Base-by-base conservation (phyloP, 352 stramenopile genomes). In the Phytophthora fragariaefolia region DNA sequence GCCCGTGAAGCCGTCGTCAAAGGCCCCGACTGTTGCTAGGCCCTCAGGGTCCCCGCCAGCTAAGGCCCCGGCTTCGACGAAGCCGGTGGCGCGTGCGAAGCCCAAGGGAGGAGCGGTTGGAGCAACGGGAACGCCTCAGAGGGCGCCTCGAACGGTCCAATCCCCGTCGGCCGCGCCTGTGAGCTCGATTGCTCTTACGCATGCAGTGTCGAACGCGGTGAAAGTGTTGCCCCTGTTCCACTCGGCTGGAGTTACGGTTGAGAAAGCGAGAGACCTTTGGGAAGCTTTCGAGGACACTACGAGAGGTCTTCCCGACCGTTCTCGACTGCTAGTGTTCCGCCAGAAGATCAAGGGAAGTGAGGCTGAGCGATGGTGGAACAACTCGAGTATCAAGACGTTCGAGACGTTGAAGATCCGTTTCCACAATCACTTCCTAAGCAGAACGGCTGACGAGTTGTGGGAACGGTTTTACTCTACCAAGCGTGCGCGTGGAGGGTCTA, bases 221-320 rank as follows among this genome's bases (percentile, higher is more conserved):
- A 50, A 59, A 24, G 17, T 42, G 13, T n/a, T 59, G 20, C 32
- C 23, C 0, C 12, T 47, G 22, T 59, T 59, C 17, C 15, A 40
- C 10, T 59, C 52, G 10, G 52, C 47, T 24, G n/a, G 18, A 10
- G 6, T 36, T 3, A 59, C 52, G 8, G 32, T 30, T 23, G 51
- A 48, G 30, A 59, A 59, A 15, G 36, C 52, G 2, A 20, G 34
- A 4, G 15, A 27, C 12, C 50, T 59, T 36, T 59, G 52, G 52
- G 36, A 59, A 5, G 13, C 40, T 34, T 59, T 59, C 26, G 52
- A 23, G 17, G 24, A 13, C 2, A 48, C 32, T 10, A n/a, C n/a
- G n/a, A n/a, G n/a, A n/a, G n/a, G n/a, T n/a, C n/a, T n/a, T n/a
- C n/a, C n/a, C n/a, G n/a, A 59, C 24, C 22, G 18, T 4, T 12